A percentile compares a stretch with the other conserved stretches of the same genome.
These are phyloP conservation scores for Quercus aquifolioides DNA, from an alignment of 306 rosid species.

Conservation along the genomic window DNA sequence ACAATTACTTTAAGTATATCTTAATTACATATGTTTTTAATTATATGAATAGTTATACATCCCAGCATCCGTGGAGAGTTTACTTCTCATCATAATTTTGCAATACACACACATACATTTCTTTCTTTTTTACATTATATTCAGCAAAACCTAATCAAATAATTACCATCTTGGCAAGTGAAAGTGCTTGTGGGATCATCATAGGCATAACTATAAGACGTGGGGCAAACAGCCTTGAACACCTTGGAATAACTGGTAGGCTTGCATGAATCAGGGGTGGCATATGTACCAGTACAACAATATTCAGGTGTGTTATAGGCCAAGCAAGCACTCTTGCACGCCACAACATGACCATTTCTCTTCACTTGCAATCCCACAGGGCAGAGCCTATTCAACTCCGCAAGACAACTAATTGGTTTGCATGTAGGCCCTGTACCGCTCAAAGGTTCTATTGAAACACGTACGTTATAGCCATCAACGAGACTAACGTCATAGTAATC, in stretches of 20 bases:
- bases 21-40: too few relatives aligned
- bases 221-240: constrained; percentile 58
- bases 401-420: constrained; percentile 19
- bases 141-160: constrained; percentile 54
- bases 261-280: constrained; percentile 35
- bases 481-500: constrained; percentile 68
- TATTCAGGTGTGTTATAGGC: constrained; percentile 44
- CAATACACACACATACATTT: too few relatives aligned
- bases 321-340: constrained; percentile 57
- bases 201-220: constrained; percentile 63
- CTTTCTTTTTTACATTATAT: not conserved
- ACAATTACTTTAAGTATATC: too few relatives aligned
- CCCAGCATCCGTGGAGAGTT: too few relatives aligned
- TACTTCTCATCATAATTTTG: too few relatives aligned
- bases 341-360: constrained; percentile 29
- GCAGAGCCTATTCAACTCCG: constrained; percentile 39
- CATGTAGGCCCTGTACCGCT: constrained; percentile 30
- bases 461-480: constrained; percentile 64
- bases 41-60: too few relatives aligned
- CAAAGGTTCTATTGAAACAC: constrained; percentile 34
- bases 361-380: constrained; percentile 42
- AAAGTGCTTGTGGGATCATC: constrained; percentile 64
- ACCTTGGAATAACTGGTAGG: constrained; percentile 45
- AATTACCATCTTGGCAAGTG: constrained; percentile 51
- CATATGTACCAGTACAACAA: constrained; percentile 53